Conservation (phyloP, 2,329 filamentous ascomycete species). For the Botrytis deweyae region DNA sequence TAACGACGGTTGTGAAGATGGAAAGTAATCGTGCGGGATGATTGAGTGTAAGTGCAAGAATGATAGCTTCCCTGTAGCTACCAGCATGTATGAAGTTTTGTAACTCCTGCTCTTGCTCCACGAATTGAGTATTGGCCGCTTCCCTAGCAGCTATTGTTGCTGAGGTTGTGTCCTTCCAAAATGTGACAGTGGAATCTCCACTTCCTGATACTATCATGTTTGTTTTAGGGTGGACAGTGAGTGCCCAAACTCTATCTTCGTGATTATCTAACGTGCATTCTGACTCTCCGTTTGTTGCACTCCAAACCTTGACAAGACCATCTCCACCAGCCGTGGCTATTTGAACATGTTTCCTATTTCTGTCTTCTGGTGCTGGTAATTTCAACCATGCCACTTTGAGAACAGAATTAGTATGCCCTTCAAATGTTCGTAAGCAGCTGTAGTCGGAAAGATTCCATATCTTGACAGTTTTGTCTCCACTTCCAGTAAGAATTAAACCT, state of each 20-base stretch:
- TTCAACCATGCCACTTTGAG: slow-evolving; percentile 89
- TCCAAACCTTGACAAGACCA: slow-evolving; percentile 95
- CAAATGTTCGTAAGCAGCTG: slow-evolving; percentile 87
- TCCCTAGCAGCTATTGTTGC: slow-evolving; percentile 74
- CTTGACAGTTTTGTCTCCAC: slow-evolving; percentile 93
- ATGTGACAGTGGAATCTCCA: slow-evolving; percentile 88
- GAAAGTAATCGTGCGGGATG: slow-evolving; percentile 84
- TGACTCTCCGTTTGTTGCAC: slow-evolving; percentile 78
- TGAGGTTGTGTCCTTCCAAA: slow-evolving; percentile 90
- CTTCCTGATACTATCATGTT: slow-evolving; percentile 85
- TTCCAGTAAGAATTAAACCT: slow-evolving; percentile 84
- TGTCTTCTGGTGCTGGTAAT: slow-evolving; percentile 48
- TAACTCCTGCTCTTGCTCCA: slow-evolving; percentile 92
- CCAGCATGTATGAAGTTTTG: slow-evolving; percentile 88
- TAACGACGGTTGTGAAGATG: slow-evolving; percentile 79
- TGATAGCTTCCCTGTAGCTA: slow-evolving; percentile 90
- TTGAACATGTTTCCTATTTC: slow-evolving; percentile 61
- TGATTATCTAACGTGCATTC: slow-evolving; percentile 95
- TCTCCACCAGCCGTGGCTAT: slow-evolving; percentile 89
- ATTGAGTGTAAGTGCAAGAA: slow-evolving; percentile 86
- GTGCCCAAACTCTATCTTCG: slow-evolving; percentile 90
- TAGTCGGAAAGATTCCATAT: slow-evolving; percentile 94
- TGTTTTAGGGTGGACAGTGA: slow-evolving; percentile 67
- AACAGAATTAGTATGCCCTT: slow-evolving; percentile 94
- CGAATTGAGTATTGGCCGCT: slow-evolving; percentile 70